Conservation (phyloP, 2,329 filamentous ascomycete species). For the Colletotrichum sp. region DNA sequence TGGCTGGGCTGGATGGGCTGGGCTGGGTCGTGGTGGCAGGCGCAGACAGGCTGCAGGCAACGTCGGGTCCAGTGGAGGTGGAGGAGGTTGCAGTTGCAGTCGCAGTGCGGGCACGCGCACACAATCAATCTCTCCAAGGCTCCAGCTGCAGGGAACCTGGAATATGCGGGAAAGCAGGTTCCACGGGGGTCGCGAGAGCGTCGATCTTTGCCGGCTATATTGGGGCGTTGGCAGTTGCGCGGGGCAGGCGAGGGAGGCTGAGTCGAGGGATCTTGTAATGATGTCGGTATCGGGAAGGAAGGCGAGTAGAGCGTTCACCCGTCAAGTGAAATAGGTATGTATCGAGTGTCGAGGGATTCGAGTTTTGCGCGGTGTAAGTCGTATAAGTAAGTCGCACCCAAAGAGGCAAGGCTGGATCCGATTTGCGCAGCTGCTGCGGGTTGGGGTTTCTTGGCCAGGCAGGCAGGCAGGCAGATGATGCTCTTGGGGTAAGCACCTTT, state of each 20-base stretch:
- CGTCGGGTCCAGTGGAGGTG: neutral
- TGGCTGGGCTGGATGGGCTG: neutral
- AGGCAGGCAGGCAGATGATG: neutral
- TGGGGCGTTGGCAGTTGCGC: neutral
- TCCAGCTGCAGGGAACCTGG: neutral
- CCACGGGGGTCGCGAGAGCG: neutral
- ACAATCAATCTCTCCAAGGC: neutral
- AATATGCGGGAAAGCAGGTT: neutral
- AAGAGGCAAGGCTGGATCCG: neutral
- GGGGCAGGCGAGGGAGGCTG: constrained; percentile 2
- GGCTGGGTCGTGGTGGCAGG: constrained; percentile 5
- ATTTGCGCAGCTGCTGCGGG: neutral
- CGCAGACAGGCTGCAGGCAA: neutral
- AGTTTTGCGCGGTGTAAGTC: neutral
- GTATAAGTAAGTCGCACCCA: neutral
- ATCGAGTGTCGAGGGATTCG: neutral
- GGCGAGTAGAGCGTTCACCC: neutral
- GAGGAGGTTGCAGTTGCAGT: neutral
- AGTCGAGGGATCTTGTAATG: neutral
- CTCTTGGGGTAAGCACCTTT: neutral
- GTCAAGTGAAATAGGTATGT: neutral
- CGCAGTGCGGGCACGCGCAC: neutral
- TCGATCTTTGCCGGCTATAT: neutral
- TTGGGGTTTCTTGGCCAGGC: neutral
- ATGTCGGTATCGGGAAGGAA: neutral